phyloP scores from a whole-genome alignment of 2,329 filamentous ascomycete species.

The Xylaria sp. region DNA sequence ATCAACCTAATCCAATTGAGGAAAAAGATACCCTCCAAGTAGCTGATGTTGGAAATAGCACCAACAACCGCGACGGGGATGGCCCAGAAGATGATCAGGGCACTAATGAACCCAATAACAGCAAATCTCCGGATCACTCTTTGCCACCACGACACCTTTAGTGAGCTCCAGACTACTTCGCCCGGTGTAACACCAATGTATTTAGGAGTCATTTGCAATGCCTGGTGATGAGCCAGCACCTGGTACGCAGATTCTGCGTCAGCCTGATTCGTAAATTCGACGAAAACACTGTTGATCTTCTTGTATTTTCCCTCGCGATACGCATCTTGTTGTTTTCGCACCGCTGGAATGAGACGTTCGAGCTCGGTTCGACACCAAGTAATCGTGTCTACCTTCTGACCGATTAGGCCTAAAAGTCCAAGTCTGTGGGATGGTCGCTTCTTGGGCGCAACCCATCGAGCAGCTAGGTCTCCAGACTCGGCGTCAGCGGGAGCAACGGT shows the following conservation, averaged over 20 bases:
- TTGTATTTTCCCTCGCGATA: conserved; percentile 73
- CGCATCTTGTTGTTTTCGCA: conserved; percentile 72
- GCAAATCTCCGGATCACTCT: conserved; percentile 76
- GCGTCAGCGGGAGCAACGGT: conserved; percentile 65
- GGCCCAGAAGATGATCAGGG: conserved; percentile 87
- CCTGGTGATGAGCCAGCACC: conserved; percentile 85
- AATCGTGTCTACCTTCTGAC: conserved; percentile 94
- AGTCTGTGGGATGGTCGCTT: conserved; percentile 80
- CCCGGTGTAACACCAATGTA: conserved; percentile 83
- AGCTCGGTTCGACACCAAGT: conserved; percentile 86
- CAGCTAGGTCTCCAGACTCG: conserved; percentile 76
- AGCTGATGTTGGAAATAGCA: conserved; percentile 83
- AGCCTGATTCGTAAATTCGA: conserved; percentile 86
- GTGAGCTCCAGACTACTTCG: conserved; percentile 88
- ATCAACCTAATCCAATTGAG: conserved; percentile 76
- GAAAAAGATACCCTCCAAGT: conserved; percentile 72
- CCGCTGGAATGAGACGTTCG: conserved; percentile 76
- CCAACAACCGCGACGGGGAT: conserved; percentile 82
- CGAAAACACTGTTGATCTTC: conserved; percentile 81
- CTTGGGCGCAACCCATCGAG: conserved; percentile 77
- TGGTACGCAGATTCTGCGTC: conserved; percentile 90
- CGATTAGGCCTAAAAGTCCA: conserved; percentile 74
- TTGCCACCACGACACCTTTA: conserved; percentile 89
- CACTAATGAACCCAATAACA: conserved; percentile 77
- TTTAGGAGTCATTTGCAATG: conserved; percentile 85